Conservation (phyloP, 352 stramenopile genomes). For the Phytopythium kandeliae region DNA sequence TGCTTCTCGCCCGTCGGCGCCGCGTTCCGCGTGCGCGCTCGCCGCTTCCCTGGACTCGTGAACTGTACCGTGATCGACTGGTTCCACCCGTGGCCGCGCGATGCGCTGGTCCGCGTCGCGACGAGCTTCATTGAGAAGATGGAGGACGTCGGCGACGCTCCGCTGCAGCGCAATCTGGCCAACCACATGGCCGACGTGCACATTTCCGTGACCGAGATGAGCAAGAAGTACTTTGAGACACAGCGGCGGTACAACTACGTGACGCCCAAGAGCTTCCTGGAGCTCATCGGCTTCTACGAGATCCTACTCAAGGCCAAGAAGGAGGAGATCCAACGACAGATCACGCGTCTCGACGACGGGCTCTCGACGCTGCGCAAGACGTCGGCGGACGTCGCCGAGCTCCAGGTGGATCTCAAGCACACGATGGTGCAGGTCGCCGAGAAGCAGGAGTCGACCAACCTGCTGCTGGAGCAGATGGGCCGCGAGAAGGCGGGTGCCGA, state of each 20-base stretch:
- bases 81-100: conserved; percentile 97
- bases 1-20: conserved; percentile 97
- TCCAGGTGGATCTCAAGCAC: conserved; percentile 94
- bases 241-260: conserved; percentile 98
- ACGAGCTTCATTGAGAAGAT: conserved; percentile 95
- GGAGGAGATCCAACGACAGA: conserved; percentile 92
- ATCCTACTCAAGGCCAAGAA: conserved; percentile 95
- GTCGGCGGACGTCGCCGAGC: conserved; percentile 93
- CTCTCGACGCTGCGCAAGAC: conserved; percentile 96
- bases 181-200: conserved; percentile 98
- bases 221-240: conserved; percentile 92
- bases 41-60: conserved; percentile 95
- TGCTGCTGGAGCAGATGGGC: conserved; percentile 93
- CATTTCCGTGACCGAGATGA: conserved; percentile 95
- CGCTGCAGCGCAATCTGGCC: conserved; percentile 88
- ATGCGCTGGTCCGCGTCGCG: conserved; percentile 96
- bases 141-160: conserved; percentile 80
- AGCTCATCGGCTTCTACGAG: conserved; percentile 98
- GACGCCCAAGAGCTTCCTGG: conserved; percentile 97
- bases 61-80: conserved; percentile 98
- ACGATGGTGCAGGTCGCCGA: conserved; percentile 95
- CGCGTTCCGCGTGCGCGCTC: conserved; percentile 93
- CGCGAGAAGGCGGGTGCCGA: conserved; percentile 91
- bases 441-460: conserved; percentile 94
- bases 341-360: conserved; percentile 95